Evolutionary conservation across 768 basidiomycete genomes (phyloP).

Genomic region (Russula abietina): DNA sequence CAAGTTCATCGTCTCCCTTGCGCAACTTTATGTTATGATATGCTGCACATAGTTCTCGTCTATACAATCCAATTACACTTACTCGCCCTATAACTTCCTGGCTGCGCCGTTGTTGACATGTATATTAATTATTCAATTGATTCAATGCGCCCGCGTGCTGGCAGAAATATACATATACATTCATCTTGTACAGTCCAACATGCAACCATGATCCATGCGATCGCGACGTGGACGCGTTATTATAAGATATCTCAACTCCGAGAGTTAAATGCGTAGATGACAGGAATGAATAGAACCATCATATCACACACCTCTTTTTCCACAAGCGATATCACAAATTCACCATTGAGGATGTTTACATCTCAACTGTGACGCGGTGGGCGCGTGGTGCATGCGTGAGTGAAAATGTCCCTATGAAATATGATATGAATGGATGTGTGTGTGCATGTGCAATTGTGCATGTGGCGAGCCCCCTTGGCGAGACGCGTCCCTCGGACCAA

Average conservation of each 20-base stretch:
- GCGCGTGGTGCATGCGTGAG: too few relatives aligned
- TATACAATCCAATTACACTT: slow-evolving; percentile 20
- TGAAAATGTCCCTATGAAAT: background rate
- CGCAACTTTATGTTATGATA: slow-evolving; percentile 22
- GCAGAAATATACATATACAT: slow-evolving; percentile 13
- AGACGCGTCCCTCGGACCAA: slow-evolving; percentile 5
- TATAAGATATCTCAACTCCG: background rate
- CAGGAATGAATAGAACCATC: background rate
- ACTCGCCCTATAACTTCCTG: slow-evolving; percentile 21
- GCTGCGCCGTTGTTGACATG: slow-evolving; percentile 19
- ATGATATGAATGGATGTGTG: too few relatives aligned
- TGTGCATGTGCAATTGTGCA: background rate
- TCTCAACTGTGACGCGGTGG: background rate
- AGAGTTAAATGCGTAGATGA: background rate
- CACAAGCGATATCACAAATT: slow-evolving; percentile 5
- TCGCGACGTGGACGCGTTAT: slow-evolving; percentile 1
- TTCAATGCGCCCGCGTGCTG: slow-evolving; percentile 10
- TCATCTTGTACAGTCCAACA: slow-evolving; percentile 13
- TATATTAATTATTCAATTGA: slow-evolving; percentile 21
- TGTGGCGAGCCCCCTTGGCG: background rate
- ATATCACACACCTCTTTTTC: background rate
- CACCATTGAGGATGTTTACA: background rate
- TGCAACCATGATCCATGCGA: background rate
- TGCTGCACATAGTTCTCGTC: slow-evolving; percentile 23
- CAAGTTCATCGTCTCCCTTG: slow-evolving; percentile 8